Evolutionary conservation across 2,329 filamentous ascomycete species (phyloP).

Genomic region (Neonectria ditissima): DNA sequence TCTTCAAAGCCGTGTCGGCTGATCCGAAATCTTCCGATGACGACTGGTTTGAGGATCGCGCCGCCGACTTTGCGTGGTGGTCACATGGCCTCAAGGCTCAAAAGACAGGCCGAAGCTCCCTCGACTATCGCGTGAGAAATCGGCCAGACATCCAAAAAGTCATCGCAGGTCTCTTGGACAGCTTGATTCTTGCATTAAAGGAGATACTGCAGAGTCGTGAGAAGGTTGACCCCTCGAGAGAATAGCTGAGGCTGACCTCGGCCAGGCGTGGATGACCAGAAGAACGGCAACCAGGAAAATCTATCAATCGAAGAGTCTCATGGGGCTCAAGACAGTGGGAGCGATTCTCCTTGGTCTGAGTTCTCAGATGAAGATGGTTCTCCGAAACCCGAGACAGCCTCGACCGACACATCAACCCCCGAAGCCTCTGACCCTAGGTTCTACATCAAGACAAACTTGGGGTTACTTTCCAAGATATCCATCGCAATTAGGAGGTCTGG

Average conservation of each 20-base stretch:
- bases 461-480: neutral
- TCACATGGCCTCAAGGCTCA: neutral
- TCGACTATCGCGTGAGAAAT: conserved; percentile 1
- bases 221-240: too few species aligned
- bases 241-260: neutral
- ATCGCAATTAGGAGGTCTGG: conserved; percentile 9
- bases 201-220: neutral
- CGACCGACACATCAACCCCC: too few species aligned
- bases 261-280: neutral
- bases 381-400: too few species aligned
- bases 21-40: neutral
- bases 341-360: neutral
- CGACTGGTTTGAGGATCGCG: conserved; percentile 5
- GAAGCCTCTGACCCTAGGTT: neutral
- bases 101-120: neutral
- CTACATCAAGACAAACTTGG: neutral
- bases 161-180: neutral
- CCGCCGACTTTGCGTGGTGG: neutral
- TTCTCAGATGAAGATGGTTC: neutral
- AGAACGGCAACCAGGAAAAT: neutral
- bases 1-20: neutral
- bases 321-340: neutral
- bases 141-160: neutral
- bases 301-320: neutral
- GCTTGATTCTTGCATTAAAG: neutral